Evolutionary conservation across 177 flowering plant genomes (phyloP).

Genomic region (Vitis hybrid): DNA sequence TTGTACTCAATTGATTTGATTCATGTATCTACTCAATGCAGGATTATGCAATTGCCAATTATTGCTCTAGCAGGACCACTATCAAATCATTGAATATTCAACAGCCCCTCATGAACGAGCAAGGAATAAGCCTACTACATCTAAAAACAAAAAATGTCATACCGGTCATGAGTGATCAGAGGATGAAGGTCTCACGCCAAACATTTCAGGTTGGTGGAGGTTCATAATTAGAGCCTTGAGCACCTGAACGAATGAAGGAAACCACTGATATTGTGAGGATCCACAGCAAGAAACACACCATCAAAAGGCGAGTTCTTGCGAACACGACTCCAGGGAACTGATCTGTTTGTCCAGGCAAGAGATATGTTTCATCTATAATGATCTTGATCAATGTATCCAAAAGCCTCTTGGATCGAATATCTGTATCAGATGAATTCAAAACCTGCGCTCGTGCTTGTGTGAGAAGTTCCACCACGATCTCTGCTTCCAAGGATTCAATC

Average conservation of each 20-base stretch:
- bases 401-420: conserved; percentile 29
- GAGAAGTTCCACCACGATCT: conserved; percentile 26
- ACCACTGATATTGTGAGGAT: conserved; percentile 15
- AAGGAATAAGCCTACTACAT: neutral
- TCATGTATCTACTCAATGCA: neutral
- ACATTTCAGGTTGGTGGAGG: conserved; percentile 34
- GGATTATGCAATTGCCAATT: neutral
- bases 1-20: neutral
- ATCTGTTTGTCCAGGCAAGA: conserved; percentile 22
- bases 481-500: conserved; percentile 23
- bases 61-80: neutral
- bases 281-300: conserved; percentile 26
- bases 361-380: conserved; percentile 21
- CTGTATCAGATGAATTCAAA: conserved; percentile 18
- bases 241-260: conserved; percentile 6
- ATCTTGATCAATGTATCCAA: conserved; percentile 25
- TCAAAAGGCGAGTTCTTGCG: conserved; percentile 13
- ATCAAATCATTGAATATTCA: neutral
- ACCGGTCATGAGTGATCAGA: conserved; percentile 1
- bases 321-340: conserved; percentile 12
- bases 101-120: neutral
- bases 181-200: neutral
- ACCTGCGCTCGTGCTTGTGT: conserved; percentile 21
- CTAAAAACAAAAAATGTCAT: neutral
- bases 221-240: conserved; percentile 3